A percentile compares a stretch with the other conserved stretches of the same genome.
Conservation (phyloP, 139 green algal species). For the Pseudopediastrum boryanum region DNA sequence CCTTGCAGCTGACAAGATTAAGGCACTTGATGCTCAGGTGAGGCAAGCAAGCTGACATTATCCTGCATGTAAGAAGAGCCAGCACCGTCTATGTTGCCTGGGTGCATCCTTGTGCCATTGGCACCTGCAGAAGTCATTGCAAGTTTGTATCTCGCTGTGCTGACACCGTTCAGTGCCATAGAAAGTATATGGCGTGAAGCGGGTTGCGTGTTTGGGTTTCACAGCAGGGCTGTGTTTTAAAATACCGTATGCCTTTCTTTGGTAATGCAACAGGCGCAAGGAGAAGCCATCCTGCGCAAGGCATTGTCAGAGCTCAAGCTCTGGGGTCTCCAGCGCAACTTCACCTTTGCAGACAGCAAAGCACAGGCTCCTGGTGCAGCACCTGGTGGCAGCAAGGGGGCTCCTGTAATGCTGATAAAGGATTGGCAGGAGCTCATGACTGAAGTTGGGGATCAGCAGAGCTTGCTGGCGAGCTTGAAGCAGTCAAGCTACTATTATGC, state of each 20-base stretch:
- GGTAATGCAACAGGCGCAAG: constrained; percentile 61
- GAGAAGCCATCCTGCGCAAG: constrained; percentile 78
- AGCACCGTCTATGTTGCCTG: constrained; percentile 16
- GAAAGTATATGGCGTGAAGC: no score
- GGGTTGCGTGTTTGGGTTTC: neutral
- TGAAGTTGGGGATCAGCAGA: constrained; percentile 83
- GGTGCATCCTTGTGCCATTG: neutral
- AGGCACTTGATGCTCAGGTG: constrained; percentile 70
- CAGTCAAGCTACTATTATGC: constrained; percentile 69
- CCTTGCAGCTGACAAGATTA: constrained; percentile 63
- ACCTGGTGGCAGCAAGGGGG: neutral
- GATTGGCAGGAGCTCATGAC: constrained; percentile 83
- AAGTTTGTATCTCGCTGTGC: no score
- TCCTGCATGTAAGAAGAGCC: constrained; percentile 10
- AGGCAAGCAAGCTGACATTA: neutral
- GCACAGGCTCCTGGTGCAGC: neutral
- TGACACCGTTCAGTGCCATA: no score
- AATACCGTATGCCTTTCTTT: neutral
- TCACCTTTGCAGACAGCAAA: constrained; percentile 52
- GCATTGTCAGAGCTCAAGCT: constrained; percentile 80
- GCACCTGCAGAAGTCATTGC: neutral
- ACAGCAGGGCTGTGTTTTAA: no score
- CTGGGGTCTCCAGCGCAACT: constrained; percentile 77
- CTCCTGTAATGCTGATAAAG: constrained; percentile 70
- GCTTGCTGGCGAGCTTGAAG: constrained; percentile 71